A percentile compares a stretch with the other conserved stretches of the same genome.
phyloP scores from a whole-genome alignment of 805 yeast species.

The Metschnikowia cubensis region DNA sequence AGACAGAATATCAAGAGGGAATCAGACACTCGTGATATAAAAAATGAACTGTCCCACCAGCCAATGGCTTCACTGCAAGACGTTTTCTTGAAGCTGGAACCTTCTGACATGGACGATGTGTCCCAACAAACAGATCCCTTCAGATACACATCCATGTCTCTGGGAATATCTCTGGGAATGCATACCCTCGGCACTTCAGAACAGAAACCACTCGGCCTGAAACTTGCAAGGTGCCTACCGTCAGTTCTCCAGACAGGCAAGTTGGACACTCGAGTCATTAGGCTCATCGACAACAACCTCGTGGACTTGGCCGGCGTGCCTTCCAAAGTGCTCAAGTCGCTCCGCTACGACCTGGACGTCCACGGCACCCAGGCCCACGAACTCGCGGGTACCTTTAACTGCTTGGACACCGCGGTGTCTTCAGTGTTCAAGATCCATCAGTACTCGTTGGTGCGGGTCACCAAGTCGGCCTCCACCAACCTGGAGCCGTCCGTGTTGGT shows the following conservation, averaged over 20 bases:
- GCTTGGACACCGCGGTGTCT: constrained; percentile 45
- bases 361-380: constrained; percentile 10
- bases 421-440: constrained; percentile 38
- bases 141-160: no score
- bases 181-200: no score
- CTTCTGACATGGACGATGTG: no score
- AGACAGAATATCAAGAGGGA: no score
- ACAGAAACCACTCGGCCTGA: no score
- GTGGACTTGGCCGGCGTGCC: constrained; percentile 36
- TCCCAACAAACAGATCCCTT: no score
- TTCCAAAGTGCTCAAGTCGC: constrained; percentile 34
- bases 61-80: no score
- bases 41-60: no score
- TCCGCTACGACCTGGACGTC: constrained; percentile 13
- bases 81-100: no score
- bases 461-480: constrained; percentile 52
- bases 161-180: no score
- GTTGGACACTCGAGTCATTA: constrained; percentile 26
- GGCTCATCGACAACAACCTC: constrained; percentile 36
- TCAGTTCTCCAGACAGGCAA: constrained; percentile 7
- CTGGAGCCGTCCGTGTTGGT: constrained; percentile 49
- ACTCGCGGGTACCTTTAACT: constrained; percentile 32
- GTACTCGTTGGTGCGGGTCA: constrained; percentile 47
- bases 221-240: not conserved
- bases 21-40: no score